A percentile compares a stretch with the other conserved stretches of the same genome.
Conservation (phyloP, 2,329 filamentous ascomycete species). For the Clonostachys solani region DNA sequence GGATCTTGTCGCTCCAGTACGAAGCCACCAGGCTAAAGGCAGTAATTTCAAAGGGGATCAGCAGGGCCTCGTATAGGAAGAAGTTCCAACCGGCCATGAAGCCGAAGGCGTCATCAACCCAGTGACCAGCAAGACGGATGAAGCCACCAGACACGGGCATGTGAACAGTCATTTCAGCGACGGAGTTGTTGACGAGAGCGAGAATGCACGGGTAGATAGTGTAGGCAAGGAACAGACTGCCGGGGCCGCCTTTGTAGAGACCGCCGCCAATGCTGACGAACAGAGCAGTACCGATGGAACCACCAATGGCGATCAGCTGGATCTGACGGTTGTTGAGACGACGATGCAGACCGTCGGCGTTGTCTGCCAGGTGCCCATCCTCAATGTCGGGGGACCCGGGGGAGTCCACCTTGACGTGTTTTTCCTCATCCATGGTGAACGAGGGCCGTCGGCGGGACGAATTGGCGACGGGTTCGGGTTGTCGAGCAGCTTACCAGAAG, state of each 20-base stretch:
- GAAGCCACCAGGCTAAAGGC: slow-evolving; percentile 41
- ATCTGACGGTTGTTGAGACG: slow-evolving; percentile 21
- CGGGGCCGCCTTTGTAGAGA: slow-evolving; percentile 24
- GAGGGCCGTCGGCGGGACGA: too few relatives aligned
- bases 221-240: slow-evolving; percentile 22
- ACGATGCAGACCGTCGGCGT: slow-evolving; percentile 1
- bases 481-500: too few relatives aligned
- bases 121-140: slow-evolving; percentile 38
- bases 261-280: slow-evolving; percentile 21
- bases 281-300: slow-evolving; percentile 40
- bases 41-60: slow-evolving; percentile 44
- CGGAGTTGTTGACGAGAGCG: slow-evolving; percentile 19
- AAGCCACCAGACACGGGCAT: slow-evolving; percentile 40
- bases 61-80: slow-evolving; percentile 37
- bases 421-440: too few relatives aligned
- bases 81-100: slow-evolving; percentile 44
- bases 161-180: slow-evolving; percentile 43
- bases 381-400: neutral
- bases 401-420: neutral
- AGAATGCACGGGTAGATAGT: slow-evolving; percentile 14
- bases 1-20: slow-evolving; percentile 30
- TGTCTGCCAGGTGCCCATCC: slow-evolving; percentile 6
- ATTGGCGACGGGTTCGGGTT: too few relatives aligned
- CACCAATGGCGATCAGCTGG: slow-evolving; percentile 48
- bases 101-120: slow-evolving; percentile 41